Percentiles rank a stretch among this genome's conserved stretches.
Conservation (phyloP, 176 grass and related monocot genomes). For the Oryza brachyantha region DNA sequence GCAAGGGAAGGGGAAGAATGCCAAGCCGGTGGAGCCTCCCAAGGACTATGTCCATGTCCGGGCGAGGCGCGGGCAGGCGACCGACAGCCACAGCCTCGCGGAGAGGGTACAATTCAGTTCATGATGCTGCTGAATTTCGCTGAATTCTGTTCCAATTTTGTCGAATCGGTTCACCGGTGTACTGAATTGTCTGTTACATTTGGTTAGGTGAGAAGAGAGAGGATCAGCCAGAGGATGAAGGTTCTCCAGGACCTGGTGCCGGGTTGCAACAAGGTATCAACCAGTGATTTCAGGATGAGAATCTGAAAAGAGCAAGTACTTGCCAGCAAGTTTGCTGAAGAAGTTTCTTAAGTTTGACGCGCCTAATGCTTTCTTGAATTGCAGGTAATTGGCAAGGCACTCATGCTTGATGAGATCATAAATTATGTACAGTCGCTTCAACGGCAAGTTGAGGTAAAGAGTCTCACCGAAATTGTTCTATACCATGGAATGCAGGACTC, state of each 20-base stretch:
- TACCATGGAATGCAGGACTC: background rate
- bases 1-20: constrained; percentile 59
- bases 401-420: constrained; percentile 96
- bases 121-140: background rate
- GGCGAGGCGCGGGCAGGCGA: constrained; percentile 91
- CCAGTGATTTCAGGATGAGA: constrained; percentile 5
- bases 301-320: background rate
- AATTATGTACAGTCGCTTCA: constrained; percentile 91
- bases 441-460: constrained; percentile 75
- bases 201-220: constrained; percentile 80
- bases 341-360: constrained; percentile 6
- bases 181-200: background rate
- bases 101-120: constrained; percentile 67
- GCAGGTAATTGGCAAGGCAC: constrained; percentile 85
- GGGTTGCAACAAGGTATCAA: constrained; percentile 82
- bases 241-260: constrained; percentile 84
- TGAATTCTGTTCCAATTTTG: background rate
- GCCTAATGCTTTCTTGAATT: constrained; percentile 13
- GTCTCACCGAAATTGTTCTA: background rate
- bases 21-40: constrained; percentile 60
- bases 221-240: constrained; percentile 94
- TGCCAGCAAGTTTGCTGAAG: background rate
- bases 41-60: constrained; percentile 98
- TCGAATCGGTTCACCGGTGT: background rate
- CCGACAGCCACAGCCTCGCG: constrained; percentile 93